phyloP scores from a whole-genome alignment of 352 stramenopile genomes.

The Phytopythium mirpurense region DNA sequence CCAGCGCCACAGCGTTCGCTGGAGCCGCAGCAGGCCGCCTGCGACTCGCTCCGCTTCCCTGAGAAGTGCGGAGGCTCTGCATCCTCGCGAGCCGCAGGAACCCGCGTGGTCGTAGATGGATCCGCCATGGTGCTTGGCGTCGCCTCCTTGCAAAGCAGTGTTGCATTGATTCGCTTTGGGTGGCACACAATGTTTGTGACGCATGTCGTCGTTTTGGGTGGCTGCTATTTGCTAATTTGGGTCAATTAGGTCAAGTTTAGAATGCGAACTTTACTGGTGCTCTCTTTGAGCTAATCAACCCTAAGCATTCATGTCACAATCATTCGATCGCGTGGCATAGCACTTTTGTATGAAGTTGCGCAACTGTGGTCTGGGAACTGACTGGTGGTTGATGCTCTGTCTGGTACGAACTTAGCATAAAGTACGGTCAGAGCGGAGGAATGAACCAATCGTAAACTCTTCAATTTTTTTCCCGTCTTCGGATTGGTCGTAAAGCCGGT shows the following conservation, averaged over 20 bases:
- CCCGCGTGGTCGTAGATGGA: not conserved
- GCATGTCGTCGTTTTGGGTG: no score
- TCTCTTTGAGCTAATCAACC: not conserved
- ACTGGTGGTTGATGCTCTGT: no score
- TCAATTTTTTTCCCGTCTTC: not conserved
- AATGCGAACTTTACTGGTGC: not conserved
- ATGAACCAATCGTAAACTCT: slow-evolving; percentile 1
- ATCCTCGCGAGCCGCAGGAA: not conserved
- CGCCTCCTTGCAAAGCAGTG: not conserved
- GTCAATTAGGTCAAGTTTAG: no score
- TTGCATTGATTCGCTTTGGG: no score
- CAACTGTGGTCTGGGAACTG: no score
- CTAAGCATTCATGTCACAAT: not conserved
- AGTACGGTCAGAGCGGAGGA: not conserved
- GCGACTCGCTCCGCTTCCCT: slow-evolving; percentile 20
- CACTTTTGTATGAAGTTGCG: no score
- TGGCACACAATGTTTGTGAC: no score
- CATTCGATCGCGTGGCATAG: no score
- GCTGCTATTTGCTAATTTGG: no score
- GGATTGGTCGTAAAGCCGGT: not conserved
- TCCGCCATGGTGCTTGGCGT: slow-evolving; percentile 1
- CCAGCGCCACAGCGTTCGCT: not conserved
- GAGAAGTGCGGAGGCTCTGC: slow-evolving; percentile 52
- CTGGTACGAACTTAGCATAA: no score
- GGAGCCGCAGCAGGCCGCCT: not conserved